These are phyloP conservation scores for Cercospora sojina DNA, from an alignment of 2,329 filamentous ascomycete species.

Conservation along the genomic window DNA sequence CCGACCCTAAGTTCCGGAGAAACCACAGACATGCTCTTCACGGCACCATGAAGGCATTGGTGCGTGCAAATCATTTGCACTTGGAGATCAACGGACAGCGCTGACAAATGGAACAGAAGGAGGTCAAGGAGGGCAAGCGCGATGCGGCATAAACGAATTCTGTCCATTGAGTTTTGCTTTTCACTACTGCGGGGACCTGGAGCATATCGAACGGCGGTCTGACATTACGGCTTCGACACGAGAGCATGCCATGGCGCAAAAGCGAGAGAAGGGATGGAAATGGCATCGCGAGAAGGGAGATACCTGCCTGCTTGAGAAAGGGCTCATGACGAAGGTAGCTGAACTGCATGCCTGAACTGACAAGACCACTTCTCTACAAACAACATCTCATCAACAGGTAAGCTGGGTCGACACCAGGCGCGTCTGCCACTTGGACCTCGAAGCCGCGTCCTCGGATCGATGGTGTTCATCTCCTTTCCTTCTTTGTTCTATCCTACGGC, in stretches of 20 bases:
- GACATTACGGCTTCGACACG: slow-evolving; percentile 20
- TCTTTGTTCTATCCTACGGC: slow-evolving; percentile 42
- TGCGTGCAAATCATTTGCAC: slow-evolving; percentile 53
- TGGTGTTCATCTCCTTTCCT: not conserved
- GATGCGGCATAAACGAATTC: slow-evolving; percentile 67
- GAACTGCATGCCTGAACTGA: slow-evolving; percentile 28
- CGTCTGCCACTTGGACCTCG: not conserved
- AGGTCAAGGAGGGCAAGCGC: slow-evolving; percentile 94
- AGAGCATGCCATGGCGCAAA: slow-evolving; percentile 22
- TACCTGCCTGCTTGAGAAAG: slow-evolving; percentile 11
- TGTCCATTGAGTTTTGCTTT: slow-evolving; percentile 8
- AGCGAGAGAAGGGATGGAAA: slow-evolving; percentile 13
- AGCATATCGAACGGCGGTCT: slow-evolving; percentile 19
- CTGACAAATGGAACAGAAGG: slow-evolving; percentile 67
- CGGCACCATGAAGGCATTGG: slow-evolving; percentile 96
- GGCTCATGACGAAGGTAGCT: slow-evolving; percentile 23
- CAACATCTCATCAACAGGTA: not conserved
- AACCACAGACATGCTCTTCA: slow-evolving; percentile 99
- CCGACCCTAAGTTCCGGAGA: slow-evolving; percentile 99
- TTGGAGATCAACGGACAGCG: not conserved
- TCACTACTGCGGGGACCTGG: slow-evolving; percentile 18
- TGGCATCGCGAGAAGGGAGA: slow-evolving; percentile 5
- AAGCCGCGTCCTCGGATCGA: not conserved
- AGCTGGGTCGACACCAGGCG: not conserved
- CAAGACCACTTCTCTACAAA: slow-evolving; percentile 11